Percentiles rank a stretch among this genome's conserved stretches.
Evolutionary conservation across 108 stramenopile genomes (phyloP).

Genomic region (Pseudonitzschia multistriata): DNA sequence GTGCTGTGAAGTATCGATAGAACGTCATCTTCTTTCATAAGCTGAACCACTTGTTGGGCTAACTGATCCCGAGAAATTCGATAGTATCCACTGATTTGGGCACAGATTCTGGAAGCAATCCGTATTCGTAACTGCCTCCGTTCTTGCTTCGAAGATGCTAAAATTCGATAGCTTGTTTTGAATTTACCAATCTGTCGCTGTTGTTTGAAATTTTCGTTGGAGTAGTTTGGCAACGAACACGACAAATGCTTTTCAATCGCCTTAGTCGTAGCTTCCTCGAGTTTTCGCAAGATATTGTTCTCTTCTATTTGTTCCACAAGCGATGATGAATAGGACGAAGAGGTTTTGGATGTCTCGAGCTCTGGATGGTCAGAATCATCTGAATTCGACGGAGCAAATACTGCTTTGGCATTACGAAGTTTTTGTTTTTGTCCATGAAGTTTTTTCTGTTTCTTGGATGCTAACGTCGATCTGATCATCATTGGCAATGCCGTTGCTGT

Average conservation of each 20-base stretch:
- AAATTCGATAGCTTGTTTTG: conserved; percentile 15
- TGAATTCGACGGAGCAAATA: not conserved
- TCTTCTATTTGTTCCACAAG: not conserved
- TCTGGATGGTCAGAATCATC: not conserved
- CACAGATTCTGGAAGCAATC: conserved; percentile 50
- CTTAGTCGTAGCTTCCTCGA: not conserved
- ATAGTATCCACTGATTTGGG: conserved; percentile 52
- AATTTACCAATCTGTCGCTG: not conserved
- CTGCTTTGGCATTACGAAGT: not conserved
- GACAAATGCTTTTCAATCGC: conserved; percentile 9
- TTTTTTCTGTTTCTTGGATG: conserved; percentile 5
- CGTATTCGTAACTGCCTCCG: conserved; percentile 5
- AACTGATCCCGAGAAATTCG: conserved; percentile 33
- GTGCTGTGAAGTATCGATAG: not conserved
- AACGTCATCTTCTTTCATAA: conserved; percentile 25
- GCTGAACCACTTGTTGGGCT: conserved; percentile 30
- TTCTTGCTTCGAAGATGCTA: conserved; percentile 20
- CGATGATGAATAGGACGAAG: not conserved
- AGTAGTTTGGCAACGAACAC: not conserved
- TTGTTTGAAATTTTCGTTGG: not conserved
- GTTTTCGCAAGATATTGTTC: not conserved
- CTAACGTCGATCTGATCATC: not conserved
- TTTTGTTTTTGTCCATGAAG: conserved; percentile 3
- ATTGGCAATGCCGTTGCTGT: not conserved
- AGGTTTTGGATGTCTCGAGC: not conserved